Base-by-base conservation (phyloP, 1,139 yeast species). In the Oligophagozyma castellii region DNA sequence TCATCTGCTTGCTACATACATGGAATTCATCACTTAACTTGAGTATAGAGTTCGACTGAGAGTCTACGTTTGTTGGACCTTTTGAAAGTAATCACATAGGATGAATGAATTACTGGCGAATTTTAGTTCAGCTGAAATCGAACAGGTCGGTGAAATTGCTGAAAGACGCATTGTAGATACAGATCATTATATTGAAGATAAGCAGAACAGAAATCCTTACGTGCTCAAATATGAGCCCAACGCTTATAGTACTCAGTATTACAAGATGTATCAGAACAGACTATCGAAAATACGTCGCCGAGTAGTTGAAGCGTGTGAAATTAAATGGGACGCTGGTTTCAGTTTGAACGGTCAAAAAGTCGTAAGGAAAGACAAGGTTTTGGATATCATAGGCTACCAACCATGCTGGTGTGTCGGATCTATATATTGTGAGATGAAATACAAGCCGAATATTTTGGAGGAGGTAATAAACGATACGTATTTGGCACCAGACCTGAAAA, bases 361-460 rank as follows among this genome's bases (percentile, higher is more conserved):
- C 0, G 48, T 44, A 4, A 53, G 49, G 38, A 55, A 51, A 36
- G 70, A 70, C 11, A 83, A 80, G 55, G 84, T 84, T 7, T 59
- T 89, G 36, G 95, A 86, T 48, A 73, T 86, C 5, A 61, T 63
- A 16, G 70, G 72, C 26, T 72, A 76, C 30, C 66, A 71, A 40
- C 68, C 84, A 18, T 71, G 84, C 37, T 89, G 93, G 93, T 75
- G 83, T n/a, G 65, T 79, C 20, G 99, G 98, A 2, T 81, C 96
- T 0, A 64, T 86, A 0, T 84, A 78, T 44, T 68, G 83, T 43
- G 95, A 86, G 36, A 67, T 83, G 73, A 73, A 71, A 46, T 71
- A 72, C 48, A 89, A 89, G 49, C 83, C 94, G 7, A 78, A 84
- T 46, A 76, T 89, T 29, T 58, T 92, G 32, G 70, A 72, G 29